These are phyloP conservation scores for Theileria equi DNA, from an alignment of 169 alveolate genomes.

Conservation along the genomic window DNA sequence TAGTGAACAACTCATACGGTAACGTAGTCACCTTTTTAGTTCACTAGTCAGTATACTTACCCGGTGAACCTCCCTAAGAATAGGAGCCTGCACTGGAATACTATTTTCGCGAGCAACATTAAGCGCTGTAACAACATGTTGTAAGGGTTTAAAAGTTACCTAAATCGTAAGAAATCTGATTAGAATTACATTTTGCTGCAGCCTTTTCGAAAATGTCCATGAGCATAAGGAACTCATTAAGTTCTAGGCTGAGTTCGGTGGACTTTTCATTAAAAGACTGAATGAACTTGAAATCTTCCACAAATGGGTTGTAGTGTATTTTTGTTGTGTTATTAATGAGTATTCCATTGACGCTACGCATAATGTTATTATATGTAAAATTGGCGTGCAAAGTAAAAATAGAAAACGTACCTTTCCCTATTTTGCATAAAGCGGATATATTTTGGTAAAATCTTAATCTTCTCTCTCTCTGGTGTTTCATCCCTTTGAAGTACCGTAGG, in stretches of 20 bases:
- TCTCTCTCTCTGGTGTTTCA: conserved; percentile 31
- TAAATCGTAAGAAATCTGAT: conserved; percentile 59
- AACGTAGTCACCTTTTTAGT: no score
- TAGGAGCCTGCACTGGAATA: conserved; percentile 52
- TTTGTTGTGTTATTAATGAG: conserved; percentile 68
- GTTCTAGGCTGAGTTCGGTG: conserved; percentile 37
- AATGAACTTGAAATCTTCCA: conserved; percentile 72
- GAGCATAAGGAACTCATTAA: conserved; percentile 62
- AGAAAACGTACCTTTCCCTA: conserved; percentile 67
- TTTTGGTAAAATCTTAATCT: conserved; percentile 69
- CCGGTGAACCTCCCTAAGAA: conserved; percentile 60
- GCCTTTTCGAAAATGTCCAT: conserved; percentile 73
- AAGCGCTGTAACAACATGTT: conserved; percentile 4
- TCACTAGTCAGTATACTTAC: conserved; percentile 9
- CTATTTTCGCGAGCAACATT: conserved; percentile 52
- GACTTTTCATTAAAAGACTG: conserved; percentile 60
- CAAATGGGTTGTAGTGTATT: conserved; percentile 75
- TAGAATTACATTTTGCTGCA: conserved; percentile 50
- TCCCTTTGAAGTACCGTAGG: conserved; percentile 56
- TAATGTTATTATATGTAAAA: no score
- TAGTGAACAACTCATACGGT: no score
- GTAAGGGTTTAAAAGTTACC: conserved; percentile 17
- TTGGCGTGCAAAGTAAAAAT: no score
- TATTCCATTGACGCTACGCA: conserved; percentile 64
- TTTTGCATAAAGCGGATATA: conserved; percentile 79